Percentiles rank a stretch among this genome's conserved stretches.
These are phyloP conservation scores for Ampelomyces quisqualis DNA, from an alignment of 2,329 filamentous ascomycete species.

Conservation along the genomic window DNA sequence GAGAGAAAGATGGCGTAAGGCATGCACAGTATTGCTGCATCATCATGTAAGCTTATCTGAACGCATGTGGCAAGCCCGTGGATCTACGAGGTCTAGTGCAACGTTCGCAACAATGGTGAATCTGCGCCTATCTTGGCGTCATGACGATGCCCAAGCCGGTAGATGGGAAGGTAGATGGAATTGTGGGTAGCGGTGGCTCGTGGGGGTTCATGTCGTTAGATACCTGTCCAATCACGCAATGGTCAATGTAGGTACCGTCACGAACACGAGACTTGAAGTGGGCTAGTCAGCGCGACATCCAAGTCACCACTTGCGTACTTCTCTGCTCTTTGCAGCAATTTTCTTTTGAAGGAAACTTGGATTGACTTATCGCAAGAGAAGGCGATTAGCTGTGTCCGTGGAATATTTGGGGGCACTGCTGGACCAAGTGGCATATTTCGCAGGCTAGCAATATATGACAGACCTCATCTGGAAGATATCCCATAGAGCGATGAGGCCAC, in stretches of 20 bases:
- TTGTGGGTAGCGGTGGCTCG: conserved; percentile 4
- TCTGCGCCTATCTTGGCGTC: conserved; percentile 5
- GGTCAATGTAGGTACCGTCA: conserved; percentile 19
- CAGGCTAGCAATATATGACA: conserved; percentile 4
- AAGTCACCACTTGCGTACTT: conserved; percentile 29
- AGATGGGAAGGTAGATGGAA: conserved; percentile 8
- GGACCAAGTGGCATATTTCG: background rate
- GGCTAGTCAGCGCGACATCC: conserved; percentile 12
- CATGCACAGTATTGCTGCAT: conserved; percentile 36
- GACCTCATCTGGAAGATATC: too few species aligned
- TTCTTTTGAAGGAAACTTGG: conserved; percentile 2
- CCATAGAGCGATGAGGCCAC: too few species aligned
- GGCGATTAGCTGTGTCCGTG: background rate
- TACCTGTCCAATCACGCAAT: conserved; percentile 41
- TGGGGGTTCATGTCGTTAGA: conserved; percentile 30
- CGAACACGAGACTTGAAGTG: background rate
- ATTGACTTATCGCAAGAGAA: conserved; percentile 1
- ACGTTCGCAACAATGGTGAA: conserved; percentile 6
- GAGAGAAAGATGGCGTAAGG: conserved; percentile 28
- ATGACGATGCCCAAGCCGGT: conserved; percentile 9
- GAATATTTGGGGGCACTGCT: background rate
- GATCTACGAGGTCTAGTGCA: conserved; percentile 7
- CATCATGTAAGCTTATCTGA: conserved; percentile 13
- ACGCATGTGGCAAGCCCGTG: conserved; percentile 1
- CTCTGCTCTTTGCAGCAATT: background rate